A percentile compares a stretch with the other conserved stretches of the same genome.
Evolutionary conservation across 176 grass and related monocot species (phyloP).

Genomic region (Tillandsia fasciculata): DNA sequence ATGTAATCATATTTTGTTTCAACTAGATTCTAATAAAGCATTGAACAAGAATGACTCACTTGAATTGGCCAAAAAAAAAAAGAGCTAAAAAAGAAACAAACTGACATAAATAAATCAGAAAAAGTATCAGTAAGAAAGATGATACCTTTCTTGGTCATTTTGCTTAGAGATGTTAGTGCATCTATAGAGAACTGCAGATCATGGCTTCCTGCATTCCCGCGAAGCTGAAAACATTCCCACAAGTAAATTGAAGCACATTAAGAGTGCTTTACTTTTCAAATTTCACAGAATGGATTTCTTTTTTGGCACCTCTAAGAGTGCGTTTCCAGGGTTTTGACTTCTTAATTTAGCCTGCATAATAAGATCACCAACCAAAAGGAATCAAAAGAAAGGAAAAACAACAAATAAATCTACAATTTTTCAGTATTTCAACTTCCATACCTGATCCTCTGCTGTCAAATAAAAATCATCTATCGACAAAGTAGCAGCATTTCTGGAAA

Average conservation of each 20-base stretch:
- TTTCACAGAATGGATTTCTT: conserved; percentile 5
- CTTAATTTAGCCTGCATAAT: conserved; percentile 61
- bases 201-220: conserved; percentile 98
- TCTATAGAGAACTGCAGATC: conserved; percentile 86
- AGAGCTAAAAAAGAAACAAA: background rate
- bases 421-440: conserved; percentile 24
- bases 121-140: background rate
- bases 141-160: conserved; percentile 89
- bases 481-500: conserved; percentile 54
- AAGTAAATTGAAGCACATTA: conserved; percentile 17
- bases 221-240: conserved; percentile 50
- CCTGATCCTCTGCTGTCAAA: conserved; percentile 83
- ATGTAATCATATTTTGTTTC: background rate
- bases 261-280: conserved; percentile 12
- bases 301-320: conserved; percentile 76
- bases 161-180: conserved; percentile 59
- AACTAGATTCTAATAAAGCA: background rate
- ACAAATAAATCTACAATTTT: conserved; percentile 4
- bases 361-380: conserved; percentile 7
- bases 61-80: conserved; percentile 5
- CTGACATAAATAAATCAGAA: background rate
- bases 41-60: background rate
- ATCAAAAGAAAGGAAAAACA: background rate
- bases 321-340: conserved; percentile 60
- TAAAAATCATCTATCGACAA: conserved; percentile 98